These are phyloP conservation scores for Eurotiales sp. DNA, from an alignment of 2,329 filamentous ascomycete species.

Conservation along the genomic window DNA sequence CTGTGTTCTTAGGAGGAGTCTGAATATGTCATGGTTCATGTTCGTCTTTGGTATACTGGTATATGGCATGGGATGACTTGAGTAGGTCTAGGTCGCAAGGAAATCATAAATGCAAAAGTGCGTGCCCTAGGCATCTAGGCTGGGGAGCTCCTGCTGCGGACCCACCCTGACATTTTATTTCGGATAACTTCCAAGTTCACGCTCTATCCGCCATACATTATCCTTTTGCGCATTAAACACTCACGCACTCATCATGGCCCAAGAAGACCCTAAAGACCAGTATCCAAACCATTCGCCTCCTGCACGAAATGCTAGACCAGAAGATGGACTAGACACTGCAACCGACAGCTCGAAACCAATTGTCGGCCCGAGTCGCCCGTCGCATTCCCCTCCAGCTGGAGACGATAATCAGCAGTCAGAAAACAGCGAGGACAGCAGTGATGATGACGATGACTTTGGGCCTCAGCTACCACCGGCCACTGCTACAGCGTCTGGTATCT, in stretches of 20 bases:
- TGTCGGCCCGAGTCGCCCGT: slow-evolving; percentile 53
- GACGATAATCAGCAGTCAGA: slow-evolving; percentile 21
- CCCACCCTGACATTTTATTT: too few relatives aligned
- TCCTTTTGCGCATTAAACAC: not conserved
- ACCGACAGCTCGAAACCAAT: slow-evolving; percentile 31
- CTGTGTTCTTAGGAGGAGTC: too few relatives aligned
- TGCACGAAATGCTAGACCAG: not conserved
- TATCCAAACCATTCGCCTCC: not conserved
- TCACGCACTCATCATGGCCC: not conserved
- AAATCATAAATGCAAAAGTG: too few relatives aligned
- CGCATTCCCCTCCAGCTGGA: slow-evolving; percentile 30
- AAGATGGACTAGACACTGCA: not conserved
- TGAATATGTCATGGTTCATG: too few relatives aligned
- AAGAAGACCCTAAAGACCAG: not conserved
- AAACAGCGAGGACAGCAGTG: slow-evolving; percentile 36
- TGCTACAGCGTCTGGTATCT: not conserved
- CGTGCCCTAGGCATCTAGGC: too few relatives aligned
- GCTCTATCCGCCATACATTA: not conserved
- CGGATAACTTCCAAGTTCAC: too few relatives aligned
- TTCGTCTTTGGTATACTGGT: too few relatives aligned
- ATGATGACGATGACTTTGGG: slow-evolving; percentile 37
- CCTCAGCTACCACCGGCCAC: slow-evolving; percentile 24
- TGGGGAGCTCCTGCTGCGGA: too few relatives aligned
- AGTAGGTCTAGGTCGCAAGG: too few relatives aligned
- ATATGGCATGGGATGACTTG: too few relatives aligned